phyloP scores from a whole-genome alignment of 768 basidiomycete species.

The Panaeolus cyanescens region DNA sequence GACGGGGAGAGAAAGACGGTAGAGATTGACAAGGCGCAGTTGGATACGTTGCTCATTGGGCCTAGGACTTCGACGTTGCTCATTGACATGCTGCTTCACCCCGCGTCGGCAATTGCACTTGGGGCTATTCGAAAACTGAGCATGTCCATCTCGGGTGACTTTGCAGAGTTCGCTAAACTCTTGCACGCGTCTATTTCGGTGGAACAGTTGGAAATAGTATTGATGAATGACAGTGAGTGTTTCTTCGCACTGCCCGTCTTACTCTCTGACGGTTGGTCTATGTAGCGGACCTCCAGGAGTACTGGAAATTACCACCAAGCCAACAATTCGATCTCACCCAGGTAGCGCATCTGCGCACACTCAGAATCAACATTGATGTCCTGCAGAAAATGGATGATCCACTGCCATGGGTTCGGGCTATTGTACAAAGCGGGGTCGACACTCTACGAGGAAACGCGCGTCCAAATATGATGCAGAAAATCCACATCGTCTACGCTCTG shows the following conservation, averaged over 20 bases:
- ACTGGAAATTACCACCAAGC: constrained; percentile 16
- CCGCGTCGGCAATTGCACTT: constrained; percentile 18
- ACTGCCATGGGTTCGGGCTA: constrained; percentile 25
- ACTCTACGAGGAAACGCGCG: constrained; percentile 12
- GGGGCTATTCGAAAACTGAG: constrained; percentile 21
- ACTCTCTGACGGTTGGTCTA: not conserved
- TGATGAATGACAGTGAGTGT: constrained; percentile 26
- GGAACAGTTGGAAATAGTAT: constrained; percentile 21
- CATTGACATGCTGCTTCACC: constrained; percentile 23
- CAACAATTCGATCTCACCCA: constrained; percentile 24
- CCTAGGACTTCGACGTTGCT: constrained; percentile 25
- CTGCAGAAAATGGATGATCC: constrained; percentile 29
- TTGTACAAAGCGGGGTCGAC: constrained; percentile 22
- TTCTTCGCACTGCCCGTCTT: not conserved
- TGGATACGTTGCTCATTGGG: constrained; percentile 26
- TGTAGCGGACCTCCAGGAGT: constrained; percentile 20
- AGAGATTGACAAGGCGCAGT: constrained; percentile 7
- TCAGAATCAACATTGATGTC: constrained; percentile 27
- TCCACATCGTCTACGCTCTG: constrained; percentile 24
- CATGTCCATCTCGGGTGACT: constrained; percentile 26
- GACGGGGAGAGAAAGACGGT: not conserved
- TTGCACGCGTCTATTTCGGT: constrained; percentile 21
- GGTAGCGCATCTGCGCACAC: constrained; percentile 19
- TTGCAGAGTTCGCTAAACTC: constrained; percentile 24
- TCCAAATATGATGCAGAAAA: constrained; percentile 9